A percentile compares a stretch with the other conserved stretches of the same genome.
These are phyloP conservation scores for Jaltomata sinuosa DNA, from an alignment of 257 asterid genomes.

Conservation along the genomic window DNA sequence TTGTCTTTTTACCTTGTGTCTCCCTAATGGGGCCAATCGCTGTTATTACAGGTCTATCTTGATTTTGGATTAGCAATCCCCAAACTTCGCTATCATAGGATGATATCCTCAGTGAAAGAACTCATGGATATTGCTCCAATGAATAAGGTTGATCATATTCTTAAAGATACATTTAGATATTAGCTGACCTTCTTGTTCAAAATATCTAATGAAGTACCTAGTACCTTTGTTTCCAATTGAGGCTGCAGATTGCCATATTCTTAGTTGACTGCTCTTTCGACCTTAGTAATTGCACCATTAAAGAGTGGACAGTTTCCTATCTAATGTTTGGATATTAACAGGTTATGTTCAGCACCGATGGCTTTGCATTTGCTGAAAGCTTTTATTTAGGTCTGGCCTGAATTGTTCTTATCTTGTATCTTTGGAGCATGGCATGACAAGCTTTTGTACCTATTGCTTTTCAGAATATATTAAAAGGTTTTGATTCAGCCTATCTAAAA, in stretches of 20 bases:
- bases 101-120: slow-evolving; percentile 84
- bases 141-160: slow-evolving; percentile 45
- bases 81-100: slow-evolving; percentile 87
- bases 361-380: slow-evolving; percentile 72
- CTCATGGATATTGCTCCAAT: slow-evolving; percentile 85
- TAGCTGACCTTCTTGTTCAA: not conserved
- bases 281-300: not conserved
- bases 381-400: slow-evolving; percentile 59
- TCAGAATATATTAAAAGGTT: no score
- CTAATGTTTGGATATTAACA: slow-evolving; percentile 22
- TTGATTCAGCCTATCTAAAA: not conserved
- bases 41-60: slow-evolving; percentile 56
- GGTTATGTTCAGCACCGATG: slow-evolving; percentile 98
- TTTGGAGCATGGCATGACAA: not conserved
- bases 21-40: not conserved
- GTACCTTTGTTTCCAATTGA: not conserved
- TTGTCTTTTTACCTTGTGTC: not conserved
- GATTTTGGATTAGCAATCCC: slow-evolving; percentile 98
- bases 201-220: not conserved
- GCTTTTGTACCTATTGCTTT: not conserved
- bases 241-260: not conserved
- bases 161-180: not conserved
- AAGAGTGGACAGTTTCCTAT: not conserved
- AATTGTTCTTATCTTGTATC: not conserved
- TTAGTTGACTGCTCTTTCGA: not conserved